Conservation (phyloP, 202 grass and related monocot species). For the Zoysia matrella region DNA sequence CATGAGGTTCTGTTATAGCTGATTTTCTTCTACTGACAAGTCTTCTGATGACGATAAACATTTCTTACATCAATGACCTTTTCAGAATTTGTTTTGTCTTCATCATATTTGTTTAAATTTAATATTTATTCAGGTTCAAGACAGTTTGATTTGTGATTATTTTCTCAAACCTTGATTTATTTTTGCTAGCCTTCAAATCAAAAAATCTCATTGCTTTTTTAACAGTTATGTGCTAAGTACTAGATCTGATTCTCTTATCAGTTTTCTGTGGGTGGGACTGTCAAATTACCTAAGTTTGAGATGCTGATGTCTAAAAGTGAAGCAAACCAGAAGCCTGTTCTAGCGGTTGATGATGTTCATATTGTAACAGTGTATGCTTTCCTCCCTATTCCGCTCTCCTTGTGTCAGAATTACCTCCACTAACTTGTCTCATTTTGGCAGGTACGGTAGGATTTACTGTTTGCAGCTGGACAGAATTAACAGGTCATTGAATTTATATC, state of each 20-base stretch:
- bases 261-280: constrained; percentile 90
- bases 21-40: constrained; percentile 5
- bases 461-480: constrained; percentile 84
- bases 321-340: constrained; percentile 89
- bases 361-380: constrained; percentile 83
- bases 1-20: constrained; percentile 6
- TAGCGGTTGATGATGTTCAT: constrained; percentile 91
- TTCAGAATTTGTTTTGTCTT: background rate
- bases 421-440: constrained; percentile 57
- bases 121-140: constrained; percentile 28
- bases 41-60: constrained; percentile 15
- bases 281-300: constrained; percentile 95
- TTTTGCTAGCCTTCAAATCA: background rate
- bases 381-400: constrained; percentile 2
- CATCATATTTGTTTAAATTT: background rate
- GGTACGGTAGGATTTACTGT: constrained; percentile 98
- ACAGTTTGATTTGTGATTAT: background rate
- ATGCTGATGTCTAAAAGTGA: constrained; percentile 90
- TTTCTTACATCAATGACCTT: background rate
- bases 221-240: constrained; percentile 24
- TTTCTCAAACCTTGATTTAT: constrained; percentile 9
- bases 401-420: constrained; percentile 15
- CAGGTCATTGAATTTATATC: constrained; percentile 83
- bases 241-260: constrained; percentile 33
- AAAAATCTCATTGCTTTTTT: background rate